These are phyloP conservation scores for Botrytis squamosa DNA, from an alignment of 2,329 filamentous ascomycete genomes.

Conservation along the genomic window DNA sequence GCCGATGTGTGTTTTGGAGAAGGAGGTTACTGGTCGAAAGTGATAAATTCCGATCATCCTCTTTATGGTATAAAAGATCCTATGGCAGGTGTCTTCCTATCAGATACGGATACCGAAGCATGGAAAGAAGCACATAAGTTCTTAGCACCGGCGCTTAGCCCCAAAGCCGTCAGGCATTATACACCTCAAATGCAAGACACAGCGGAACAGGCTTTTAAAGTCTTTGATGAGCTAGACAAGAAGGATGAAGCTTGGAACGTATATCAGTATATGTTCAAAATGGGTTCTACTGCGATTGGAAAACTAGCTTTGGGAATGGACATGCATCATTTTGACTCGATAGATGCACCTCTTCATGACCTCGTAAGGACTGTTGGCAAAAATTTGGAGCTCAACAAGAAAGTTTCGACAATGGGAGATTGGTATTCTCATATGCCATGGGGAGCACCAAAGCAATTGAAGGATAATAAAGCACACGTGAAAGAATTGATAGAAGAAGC, in stretches of 20 bases:
- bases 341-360: constrained; percentile 44
- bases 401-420: constrained; percentile 44
- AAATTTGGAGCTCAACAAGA: constrained; percentile 47
- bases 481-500: constrained; percentile 43
- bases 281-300: constrained; percentile 46
- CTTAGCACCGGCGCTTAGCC: constrained; percentile 28
- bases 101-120: constrained; percentile 26
- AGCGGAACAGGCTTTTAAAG: constrained; percentile 27
- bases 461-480: constrained; percentile 36
- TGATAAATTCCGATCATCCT: constrained; percentile 36
- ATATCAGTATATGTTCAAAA: constrained; percentile 51
- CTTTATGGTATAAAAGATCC: constrained; percentile 26
- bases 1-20: constrained; percentile 40
- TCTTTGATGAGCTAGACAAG: constrained; percentile 31
- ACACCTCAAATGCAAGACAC: constrained; percentile 30
- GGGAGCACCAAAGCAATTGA: constrained; percentile 42
- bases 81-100: constrained; percentile 27
- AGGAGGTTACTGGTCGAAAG: constrained; percentile 41
- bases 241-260: constrained; percentile 45
- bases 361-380: constrained; percentile 44
- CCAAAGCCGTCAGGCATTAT: constrained; percentile 42
- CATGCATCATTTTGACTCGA: constrained; percentile 44
- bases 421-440: constrained; percentile 49
- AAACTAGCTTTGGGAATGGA: constrained; percentile 47
- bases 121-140: constrained; percentile 29